Conservation (phyloP, 208 protist genomes). For the Leishmania martiniquensis region DNA sequence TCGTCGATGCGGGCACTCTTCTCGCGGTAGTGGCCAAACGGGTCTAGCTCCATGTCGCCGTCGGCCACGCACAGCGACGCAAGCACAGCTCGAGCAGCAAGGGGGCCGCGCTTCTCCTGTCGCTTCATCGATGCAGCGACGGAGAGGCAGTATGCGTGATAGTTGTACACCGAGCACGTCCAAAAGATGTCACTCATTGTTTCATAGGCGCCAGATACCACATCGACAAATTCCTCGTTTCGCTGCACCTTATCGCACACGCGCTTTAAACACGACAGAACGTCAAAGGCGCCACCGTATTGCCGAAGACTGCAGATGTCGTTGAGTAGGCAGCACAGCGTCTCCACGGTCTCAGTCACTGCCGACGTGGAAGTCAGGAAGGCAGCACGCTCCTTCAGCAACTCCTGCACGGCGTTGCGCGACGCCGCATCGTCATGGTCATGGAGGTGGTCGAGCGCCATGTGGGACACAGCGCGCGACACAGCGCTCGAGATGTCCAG, state of each 20-base stretch:
- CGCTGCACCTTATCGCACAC: conserved; percentile 54
- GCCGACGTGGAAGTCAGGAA: conserved; percentile 53
- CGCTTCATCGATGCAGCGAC: conserved; percentile 47
- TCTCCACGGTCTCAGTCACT: conserved; percentile 45
- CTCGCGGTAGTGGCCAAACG: conserved; percentile 50
- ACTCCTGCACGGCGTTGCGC: conserved; percentile 32
- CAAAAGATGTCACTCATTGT: conserved; percentile 73
- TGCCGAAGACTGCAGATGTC: conserved; percentile 44
- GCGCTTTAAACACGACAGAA: conserved; percentile 62
- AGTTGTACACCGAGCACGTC: conserved; percentile 61
- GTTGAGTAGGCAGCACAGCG: conserved; percentile 62
- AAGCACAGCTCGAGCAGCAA: conserved; percentile 63
- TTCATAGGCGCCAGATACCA: conserved; percentile 50
- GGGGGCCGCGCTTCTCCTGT: conserved; percentile 27
- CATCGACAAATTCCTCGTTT: conserved; percentile 26
- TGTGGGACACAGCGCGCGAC: conserved; percentile 45
- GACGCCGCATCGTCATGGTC: conserved; percentile 22
- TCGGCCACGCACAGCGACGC: conserved; percentile 67
- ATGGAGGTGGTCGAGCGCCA: conserved; percentile 45
- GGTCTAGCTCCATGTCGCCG: conserved; percentile 47
- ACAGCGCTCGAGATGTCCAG: conserved; percentile 43
- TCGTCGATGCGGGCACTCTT: conserved; percentile 55
- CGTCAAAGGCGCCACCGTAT: conserved; percentile 55
- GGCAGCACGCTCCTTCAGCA: conserved; percentile 49
- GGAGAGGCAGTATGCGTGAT: conserved; percentile 75